A percentile compares a stretch with the other conserved stretches of the same genome.
Conservation (phyloP, 495 filamentous ascomycete genomes). For the Tirmania nivea region DNA sequence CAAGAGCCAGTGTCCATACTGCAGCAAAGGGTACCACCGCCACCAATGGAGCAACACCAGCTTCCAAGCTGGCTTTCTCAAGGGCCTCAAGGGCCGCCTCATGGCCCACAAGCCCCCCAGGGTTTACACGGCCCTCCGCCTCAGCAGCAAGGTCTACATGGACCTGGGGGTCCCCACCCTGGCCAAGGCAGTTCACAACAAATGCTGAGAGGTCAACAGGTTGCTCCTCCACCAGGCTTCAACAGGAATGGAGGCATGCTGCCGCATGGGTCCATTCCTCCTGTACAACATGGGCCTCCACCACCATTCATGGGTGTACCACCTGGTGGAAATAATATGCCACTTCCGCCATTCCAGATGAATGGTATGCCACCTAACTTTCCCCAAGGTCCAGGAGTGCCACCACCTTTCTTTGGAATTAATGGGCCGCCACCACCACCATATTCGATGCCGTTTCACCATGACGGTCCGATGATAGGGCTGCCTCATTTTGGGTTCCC, state of each 20-base stretch:
- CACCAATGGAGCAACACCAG: neutral
- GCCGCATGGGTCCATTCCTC: conserved; percentile 16
- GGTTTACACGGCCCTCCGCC: neutral
- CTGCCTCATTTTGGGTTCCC: conserved; percentile 15
- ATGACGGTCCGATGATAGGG: conserved; percentile 17
- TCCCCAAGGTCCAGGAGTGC: conserved; percentile 13
- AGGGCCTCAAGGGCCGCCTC: conserved; percentile 15
- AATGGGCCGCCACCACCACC: conserved; percentile 13
- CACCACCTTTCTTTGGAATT: conserved; percentile 19
- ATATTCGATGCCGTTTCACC: conserved; percentile 18
- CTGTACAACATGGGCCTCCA: neutral
- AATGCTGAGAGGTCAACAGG: neutral
- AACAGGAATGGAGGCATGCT: conserved; percentile 1
- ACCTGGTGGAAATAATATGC: conserved; percentile 10
- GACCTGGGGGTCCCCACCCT: neutral
- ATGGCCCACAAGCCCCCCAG: conserved; percentile 8
- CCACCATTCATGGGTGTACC: conserved; percentile 14
- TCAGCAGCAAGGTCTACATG: conserved; percentile 15
- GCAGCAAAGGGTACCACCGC: neutral
- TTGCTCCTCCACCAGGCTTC: neutral
- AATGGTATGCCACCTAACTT: conserved; percentile 1
- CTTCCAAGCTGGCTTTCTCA: neutral
- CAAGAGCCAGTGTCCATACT: neutral
- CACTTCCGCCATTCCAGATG: neutral
- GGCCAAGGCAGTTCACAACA: neutral